These are phyloP conservation scores for Blastomyces gilchristii DNA, from an alignment of 2,329 filamentous ascomycete species.

Conservation along the genomic window DNA sequence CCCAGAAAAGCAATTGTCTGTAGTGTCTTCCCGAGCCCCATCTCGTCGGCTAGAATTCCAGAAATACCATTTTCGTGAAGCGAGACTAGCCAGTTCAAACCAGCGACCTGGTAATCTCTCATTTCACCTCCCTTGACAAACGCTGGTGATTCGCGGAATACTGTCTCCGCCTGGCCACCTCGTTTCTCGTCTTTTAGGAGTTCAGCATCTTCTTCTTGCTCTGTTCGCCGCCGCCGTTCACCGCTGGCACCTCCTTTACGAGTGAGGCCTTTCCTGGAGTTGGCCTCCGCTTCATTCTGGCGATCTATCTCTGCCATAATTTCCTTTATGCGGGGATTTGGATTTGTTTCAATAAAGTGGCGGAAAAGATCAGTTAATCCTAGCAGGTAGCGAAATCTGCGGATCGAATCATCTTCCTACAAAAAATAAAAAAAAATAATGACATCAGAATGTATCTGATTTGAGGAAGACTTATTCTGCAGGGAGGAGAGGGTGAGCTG, in stretches of 20 bases:
- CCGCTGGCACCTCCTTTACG: slow-evolving; percentile 76
- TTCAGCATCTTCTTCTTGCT: slow-evolving; percentile 96
- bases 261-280: slow-evolving; percentile 60
- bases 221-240: slow-evolving; percentile 74
- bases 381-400: slow-evolving; percentile 86
- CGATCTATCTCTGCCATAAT: slow-evolving; percentile 92
- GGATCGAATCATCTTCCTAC: slow-evolving; percentile 88
- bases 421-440: neutral
- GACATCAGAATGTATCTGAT: too few species aligned
- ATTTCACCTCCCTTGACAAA: slow-evolving; percentile 77
- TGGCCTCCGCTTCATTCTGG: slow-evolving; percentile 68
- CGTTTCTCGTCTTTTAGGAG: slow-evolving; percentile 74
- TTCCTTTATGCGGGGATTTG: slow-evolving; percentile 85
- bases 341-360: slow-evolving; percentile 97
- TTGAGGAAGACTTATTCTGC: neutral
- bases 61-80: slow-evolving; percentile 98
- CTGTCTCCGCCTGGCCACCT: slow-evolving; percentile 72
- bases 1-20: slow-evolving; percentile 96
- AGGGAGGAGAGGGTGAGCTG: neutral
- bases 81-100: slow-evolving; percentile 95
- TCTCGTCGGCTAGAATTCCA: slow-evolving; percentile 93
- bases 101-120: slow-evolving; percentile 93
- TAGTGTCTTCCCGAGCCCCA: slow-evolving; percentile 95
- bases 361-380: slow-evolving; percentile 94
- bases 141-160: slow-evolving; percentile 88